Conservation (phyloP, 108 stramenopile genomes). For the Cyclotella baltica region DNA sequence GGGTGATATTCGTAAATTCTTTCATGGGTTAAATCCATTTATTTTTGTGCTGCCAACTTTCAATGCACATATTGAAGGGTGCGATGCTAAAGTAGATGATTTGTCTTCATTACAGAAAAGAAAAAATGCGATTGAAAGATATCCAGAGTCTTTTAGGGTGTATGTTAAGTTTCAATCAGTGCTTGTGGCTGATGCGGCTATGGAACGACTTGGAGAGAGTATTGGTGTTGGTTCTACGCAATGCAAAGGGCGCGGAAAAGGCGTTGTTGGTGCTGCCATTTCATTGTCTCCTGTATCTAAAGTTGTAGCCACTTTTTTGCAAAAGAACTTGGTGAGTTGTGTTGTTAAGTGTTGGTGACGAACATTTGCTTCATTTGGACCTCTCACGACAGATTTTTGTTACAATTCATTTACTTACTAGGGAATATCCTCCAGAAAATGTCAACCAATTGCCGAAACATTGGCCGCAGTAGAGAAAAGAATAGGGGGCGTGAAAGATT, state of each 20-base stretch:
- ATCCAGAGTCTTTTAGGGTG: slow-evolving; percentile 54
- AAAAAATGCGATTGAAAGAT: slow-evolving; percentile 24
- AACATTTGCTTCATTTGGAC: no score
- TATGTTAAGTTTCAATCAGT: slow-evolving; percentile 68
- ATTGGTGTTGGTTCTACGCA: slow-evolving; percentile 51
- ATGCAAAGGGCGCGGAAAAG: neutral
- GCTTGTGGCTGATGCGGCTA: slow-evolving; percentile 65
- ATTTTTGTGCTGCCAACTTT: slow-evolving; percentile 65
- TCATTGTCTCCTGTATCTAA: slow-evolving; percentile 38
- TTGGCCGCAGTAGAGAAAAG: slow-evolving; percentile 26
- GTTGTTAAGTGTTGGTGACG: neutral
- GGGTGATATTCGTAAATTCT: slow-evolving; percentile 71
- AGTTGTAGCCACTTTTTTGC: slow-evolving; percentile 46
- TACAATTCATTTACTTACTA: neutral
- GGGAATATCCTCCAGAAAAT: slow-evolving; percentile 38
- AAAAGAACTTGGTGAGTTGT: slow-evolving; percentile 42
- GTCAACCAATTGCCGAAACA: slow-evolving; percentile 32
- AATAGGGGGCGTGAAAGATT: slow-evolving; percentile 12
- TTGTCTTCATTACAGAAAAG: neutral
- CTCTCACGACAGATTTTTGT: no score
- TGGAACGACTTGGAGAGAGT: slow-evolving; percentile 73
- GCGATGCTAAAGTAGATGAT: slow-evolving; percentile 49
- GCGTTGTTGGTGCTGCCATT: slow-evolving; percentile 47
- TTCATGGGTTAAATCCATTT: slow-evolving; percentile 67
- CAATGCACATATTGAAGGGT: slow-evolving; percentile 33